These are phyloP conservation scores for Diaporthe helianthi DNA, from an alignment of 2,329 filamentous ascomycete species.

Conservation along the genomic window DNA sequence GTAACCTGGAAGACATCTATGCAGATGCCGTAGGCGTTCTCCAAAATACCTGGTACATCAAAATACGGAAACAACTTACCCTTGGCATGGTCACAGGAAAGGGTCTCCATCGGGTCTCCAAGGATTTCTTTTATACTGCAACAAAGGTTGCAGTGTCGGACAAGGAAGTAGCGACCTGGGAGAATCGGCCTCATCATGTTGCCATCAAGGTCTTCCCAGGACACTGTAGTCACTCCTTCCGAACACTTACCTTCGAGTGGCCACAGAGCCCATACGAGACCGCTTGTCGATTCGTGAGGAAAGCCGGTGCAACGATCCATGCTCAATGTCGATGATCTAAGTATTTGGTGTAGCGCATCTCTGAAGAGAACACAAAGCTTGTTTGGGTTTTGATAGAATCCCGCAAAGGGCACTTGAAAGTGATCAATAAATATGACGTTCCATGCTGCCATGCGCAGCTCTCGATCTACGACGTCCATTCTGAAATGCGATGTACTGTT, in stretches of 20 bases:
- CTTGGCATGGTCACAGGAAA: not conserved
- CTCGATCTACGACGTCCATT: not conserved
- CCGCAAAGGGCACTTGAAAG: constrained; percentile 2
- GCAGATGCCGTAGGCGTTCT: not conserved
- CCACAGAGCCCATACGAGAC: not conserved
- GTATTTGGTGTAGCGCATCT: not conserved
- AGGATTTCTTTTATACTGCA: constrained; percentile 10
- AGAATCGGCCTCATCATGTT: not conserved
- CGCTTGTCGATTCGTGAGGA: not conserved
- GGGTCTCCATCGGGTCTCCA: not conserved
- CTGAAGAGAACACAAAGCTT: not conserved
- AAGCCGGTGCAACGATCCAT: not conserved
- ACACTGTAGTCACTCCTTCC: not conserved
- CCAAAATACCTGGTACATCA: no score
- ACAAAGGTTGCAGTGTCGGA: not conserved
- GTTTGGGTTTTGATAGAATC: not conserved
- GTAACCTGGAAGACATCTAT: no score
- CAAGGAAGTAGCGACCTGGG: not conserved
- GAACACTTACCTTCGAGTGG: not conserved
- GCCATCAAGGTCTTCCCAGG: not conserved
- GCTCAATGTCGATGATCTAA: not conserved
- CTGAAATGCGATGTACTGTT: not conserved
- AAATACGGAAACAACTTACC: not conserved
- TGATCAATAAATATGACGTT: not conserved
- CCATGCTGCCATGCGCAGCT: constrained; percentile 12